These are phyloP conservation scores for Aspergillus tubingensis DNA, from an alignment of 2,329 filamentous ascomycete genomes.

Conservation along the genomic window DNA sequence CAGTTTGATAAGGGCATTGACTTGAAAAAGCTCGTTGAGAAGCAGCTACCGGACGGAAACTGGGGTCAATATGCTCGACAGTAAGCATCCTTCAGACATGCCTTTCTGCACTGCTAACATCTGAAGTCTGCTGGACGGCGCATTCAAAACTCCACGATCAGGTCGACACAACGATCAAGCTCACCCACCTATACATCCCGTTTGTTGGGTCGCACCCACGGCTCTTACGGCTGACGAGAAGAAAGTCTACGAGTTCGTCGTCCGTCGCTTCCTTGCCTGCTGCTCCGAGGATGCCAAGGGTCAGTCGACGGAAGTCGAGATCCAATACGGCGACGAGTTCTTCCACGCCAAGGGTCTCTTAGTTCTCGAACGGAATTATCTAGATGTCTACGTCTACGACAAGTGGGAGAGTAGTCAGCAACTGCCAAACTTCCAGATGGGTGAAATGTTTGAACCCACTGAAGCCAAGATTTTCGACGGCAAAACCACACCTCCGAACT, in stretches of 20 bases:
- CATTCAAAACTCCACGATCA: conserved; percentile 76
- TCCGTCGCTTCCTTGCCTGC: conserved; percentile 88
- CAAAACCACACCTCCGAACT: conserved; percentile 80
- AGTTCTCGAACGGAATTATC: conserved; percentile 85
- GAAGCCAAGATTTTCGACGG: conserved; percentile 89
- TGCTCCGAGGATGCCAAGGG: conserved; percentile 94
- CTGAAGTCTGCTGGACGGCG: conserved; percentile 67
- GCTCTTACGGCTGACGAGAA: conserved; percentile 67
- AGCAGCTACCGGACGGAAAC: conserved; percentile 72
- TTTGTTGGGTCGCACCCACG: conserved; percentile 72
- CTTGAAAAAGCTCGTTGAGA: conserved; percentile 74
- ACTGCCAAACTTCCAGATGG: conserved; percentile 75
- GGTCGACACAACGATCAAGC: conserved; percentile 94
- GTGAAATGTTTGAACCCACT: conserved; percentile 81
- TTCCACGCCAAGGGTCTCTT: conserved; percentile 83
- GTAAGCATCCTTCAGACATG: conserved; percentile 27
- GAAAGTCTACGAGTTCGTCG: conserved; percentile 88
- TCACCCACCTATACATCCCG: conserved; percentile 94
- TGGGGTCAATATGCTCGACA: conserved; percentile 83
- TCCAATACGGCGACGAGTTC: conserved; percentile 77
- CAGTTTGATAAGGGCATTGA: conserved; percentile 91
- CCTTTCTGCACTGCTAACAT: conserved; percentile 2
- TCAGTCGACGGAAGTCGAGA: conserved; percentile 78
- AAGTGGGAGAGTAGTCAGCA: conserved; percentile 89
- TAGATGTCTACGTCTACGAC: conserved; percentile 94